These are phyloP conservation scores for Penicillium polonicum DNA, from an alignment of 2,329 filamentous ascomycete genomes.

Conservation along the genomic window DNA sequence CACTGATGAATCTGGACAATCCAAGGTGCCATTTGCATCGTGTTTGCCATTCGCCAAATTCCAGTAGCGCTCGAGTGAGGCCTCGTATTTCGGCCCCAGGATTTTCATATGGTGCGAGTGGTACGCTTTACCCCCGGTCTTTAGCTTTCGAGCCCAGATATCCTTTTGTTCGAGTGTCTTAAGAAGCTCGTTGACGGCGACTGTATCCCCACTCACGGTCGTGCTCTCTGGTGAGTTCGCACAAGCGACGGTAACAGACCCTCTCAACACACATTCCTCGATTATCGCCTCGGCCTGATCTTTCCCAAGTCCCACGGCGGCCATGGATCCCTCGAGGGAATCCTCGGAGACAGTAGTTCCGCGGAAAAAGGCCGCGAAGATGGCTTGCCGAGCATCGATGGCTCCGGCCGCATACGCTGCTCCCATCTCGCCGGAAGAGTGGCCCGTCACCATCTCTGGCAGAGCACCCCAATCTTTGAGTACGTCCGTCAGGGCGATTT, in stretches of 20 bases:
- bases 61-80: background rate
- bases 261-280: constrained; percentile 6
- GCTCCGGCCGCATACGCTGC: constrained; percentile 10
- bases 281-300: constrained; percentile 8
- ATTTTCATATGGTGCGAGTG: background rate
- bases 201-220: background rate
- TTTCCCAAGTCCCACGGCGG: constrained; percentile 18
- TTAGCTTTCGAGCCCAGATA: background rate
- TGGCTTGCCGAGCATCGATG: constrained; percentile 4
- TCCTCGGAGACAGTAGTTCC: background rate
- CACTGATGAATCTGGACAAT: background rate
- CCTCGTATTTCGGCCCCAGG: background rate
- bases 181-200: background rate
- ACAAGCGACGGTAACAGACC: background rate
- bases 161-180: background rate
- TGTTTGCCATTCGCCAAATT: background rate
- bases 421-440: constrained; percentile 13
- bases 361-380: background rate
- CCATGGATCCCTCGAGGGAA: constrained; percentile 17
- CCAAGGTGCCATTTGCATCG: background rate
- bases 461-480: background rate
- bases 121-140: background rate
- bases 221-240: background rate
- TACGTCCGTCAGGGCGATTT: constrained; percentile 8
- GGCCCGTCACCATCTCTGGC: background rate